Base-by-base conservation (phyloP, 2,329 filamentous ascomycete species). In the Neofusicoccum cordaticola region DNA sequence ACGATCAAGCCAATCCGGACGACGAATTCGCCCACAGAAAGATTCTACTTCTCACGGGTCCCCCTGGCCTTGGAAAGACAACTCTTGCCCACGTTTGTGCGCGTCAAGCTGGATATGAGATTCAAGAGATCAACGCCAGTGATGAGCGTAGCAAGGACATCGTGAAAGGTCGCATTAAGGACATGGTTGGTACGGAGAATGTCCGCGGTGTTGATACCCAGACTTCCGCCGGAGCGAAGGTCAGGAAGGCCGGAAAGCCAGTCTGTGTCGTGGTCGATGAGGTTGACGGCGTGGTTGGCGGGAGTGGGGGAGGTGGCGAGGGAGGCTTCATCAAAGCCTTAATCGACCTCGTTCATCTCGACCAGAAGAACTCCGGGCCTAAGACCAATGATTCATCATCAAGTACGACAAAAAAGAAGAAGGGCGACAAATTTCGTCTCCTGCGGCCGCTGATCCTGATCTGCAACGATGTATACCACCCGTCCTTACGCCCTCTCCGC, bases 51-150 rank as follows among this genome's bases (percentile, higher is more conserved):
- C 81, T 99, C 15, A 93, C 94, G 0, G 96, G 95, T 0, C 93
- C 95, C 0, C 95, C 95, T 0, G 95, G 95, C 1, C 81, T 99
- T 11, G 95, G 95, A 34, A 99, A 99, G 81, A 99, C 95, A 0
- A 99, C 95, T 0, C 78, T 99, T 53, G 95, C 95, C 1, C 95
- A 99, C 77, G 95, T 99, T 0, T 98, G 95, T 74, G 96, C 96
- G 0, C 89, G 85, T 69, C 95, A 99, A 78, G 95, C 95, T 4
- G 95, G 95, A 0, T 99, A 99, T 71, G 95, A 98, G 72, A 91
- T 96, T 1, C 86, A 98, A 73, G 95, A 99, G 75, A 96, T 99
- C 78, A 99, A 99, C 71, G 95, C 96, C 8, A 98, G 94, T 71
- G 95, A 99, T 73, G 96, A 99, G 74, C 86, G 95, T 71, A 97